Percentiles rank a stretch among this genome's conserved stretches.
Conservation (phyloP, 2,329 filamentous ascomycete species). For the Emergomyces africanus region DNA sequence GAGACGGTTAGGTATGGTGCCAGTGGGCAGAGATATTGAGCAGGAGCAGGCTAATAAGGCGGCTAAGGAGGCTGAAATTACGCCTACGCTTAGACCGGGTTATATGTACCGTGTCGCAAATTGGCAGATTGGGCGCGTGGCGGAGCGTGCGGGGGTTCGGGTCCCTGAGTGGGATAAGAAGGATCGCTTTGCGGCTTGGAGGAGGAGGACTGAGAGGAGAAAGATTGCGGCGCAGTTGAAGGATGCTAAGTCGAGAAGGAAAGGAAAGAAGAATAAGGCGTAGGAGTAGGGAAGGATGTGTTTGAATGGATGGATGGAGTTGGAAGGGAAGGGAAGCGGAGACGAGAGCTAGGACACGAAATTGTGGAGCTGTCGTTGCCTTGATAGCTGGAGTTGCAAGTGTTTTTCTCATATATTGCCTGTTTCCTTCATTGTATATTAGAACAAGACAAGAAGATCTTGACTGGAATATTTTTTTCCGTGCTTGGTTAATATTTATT, state of each 20-base stretch:
- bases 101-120: slow-evolving; percentile 55
- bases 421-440: neutral
- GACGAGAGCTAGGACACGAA: no score
- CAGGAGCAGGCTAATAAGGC: slow-evolving; percentile 6
- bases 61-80: slow-evolving; percentile 9
- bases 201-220: slow-evolving; percentile 42
- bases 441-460: neutral
- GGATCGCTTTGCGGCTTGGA: slow-evolving; percentile 53
- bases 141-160: slow-evolving; percentile 46
- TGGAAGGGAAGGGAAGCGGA: neutral
- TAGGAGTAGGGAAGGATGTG: slow-evolving; percentile 18
- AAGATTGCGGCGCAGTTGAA: slow-evolving; percentile 41
- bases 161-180: slow-evolving; percentile 44
- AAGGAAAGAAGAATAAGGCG: slow-evolving; percentile 19
- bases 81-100: slow-evolving; percentile 36
- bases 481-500: neutral
- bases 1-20: slow-evolving; percentile 62
- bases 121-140: slow-evolving; percentile 53
- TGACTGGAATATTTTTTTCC: neutral
- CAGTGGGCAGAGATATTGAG: slow-evolving; percentile 26
- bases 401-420: neutral
- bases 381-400: neutral
- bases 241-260: slow-evolving; percentile 38
- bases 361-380: neutral
- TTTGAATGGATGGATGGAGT: neutral